These are phyloP conservation scores for Lolium perenne DNA, from an alignment of 176 grass and related monocot species.

Conservation along the genomic window DNA sequence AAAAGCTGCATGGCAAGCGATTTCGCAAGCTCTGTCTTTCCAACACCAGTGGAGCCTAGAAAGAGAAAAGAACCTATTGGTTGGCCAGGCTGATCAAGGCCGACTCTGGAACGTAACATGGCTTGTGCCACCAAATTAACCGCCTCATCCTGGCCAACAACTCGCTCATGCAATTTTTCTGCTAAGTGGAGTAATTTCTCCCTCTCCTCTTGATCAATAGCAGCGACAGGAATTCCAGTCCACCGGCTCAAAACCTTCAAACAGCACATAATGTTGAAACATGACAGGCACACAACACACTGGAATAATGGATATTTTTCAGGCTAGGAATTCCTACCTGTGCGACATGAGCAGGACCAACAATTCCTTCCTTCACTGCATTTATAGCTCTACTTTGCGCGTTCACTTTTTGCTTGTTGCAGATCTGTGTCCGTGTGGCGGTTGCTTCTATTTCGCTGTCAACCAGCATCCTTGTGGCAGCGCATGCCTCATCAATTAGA, in stretches of 20 bases:
- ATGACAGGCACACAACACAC: not conserved
- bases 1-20: not conserved
- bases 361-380: not conserved
- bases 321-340: not conserved
- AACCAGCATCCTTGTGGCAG: not conserved
- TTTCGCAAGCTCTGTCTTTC: conserved; percentile 7
- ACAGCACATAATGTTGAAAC: not conserved
- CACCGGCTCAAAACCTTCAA: not conserved
- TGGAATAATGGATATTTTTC: not conserved
- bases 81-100: conserved; percentile 10
- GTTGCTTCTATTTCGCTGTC: not conserved
- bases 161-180: not conserved
- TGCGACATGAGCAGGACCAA: not conserved
- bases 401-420: not conserved
- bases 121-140: not conserved
- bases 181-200: not conserved
- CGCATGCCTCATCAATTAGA: not conserved
- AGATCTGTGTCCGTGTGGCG: not conserved
- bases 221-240: conserved; percentile 9
- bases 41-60: not conserved
- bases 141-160: conserved; percentile 1
- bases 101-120: not conserved
- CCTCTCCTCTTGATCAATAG: conserved; percentile 3
- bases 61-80: not conserved
- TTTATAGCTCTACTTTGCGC: not conserved